Percentiles rank a stretch among this genome's conserved stretches.
These are phyloP conservation scores for Coemansia sp. DNA, from an alignment of 192 early-diverging fungal species.

Conservation along the genomic window DNA sequence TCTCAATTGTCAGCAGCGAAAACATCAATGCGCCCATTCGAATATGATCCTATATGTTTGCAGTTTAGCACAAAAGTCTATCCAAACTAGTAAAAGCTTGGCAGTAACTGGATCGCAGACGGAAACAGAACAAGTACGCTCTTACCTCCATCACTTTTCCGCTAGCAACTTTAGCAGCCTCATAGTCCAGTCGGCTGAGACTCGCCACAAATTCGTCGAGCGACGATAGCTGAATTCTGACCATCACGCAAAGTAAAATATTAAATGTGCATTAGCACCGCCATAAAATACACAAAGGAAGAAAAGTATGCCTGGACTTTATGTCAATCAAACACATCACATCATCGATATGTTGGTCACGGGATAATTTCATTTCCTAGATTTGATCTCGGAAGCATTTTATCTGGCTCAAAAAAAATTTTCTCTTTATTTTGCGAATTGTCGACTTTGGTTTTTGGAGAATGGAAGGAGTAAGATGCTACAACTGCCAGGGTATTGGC, in stretches of 20 bases:
- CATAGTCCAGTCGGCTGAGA: slow-evolving; percentile 50
- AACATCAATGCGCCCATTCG: slow-evolving; percentile 52
- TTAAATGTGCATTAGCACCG: slow-evolving; percentile 1
- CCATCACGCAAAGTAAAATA: slow-evolving; percentile 14
- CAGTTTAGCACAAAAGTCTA: slow-evolving; percentile 1
- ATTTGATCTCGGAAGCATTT: no score
- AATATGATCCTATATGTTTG: slow-evolving; percentile 38
- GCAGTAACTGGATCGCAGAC: neutral
- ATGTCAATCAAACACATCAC: no score
- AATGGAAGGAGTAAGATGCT: slow-evolving; percentile 37
- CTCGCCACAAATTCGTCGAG: slow-evolving; percentile 45
- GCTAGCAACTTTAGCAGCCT: slow-evolving; percentile 46
- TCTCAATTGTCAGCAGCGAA: slow-evolving; percentile 51
- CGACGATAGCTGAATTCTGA: slow-evolving; percentile 41
- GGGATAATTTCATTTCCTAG: no score
- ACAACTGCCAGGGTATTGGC: slow-evolving; percentile 55
- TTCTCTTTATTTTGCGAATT: no score
- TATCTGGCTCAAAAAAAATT: no score
- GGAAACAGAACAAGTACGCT: neutral
- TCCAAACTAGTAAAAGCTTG: neutral
- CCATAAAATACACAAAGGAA: slow-evolving; percentile 1
- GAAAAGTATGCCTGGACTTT: neutral
- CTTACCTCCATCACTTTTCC: slow-evolving; percentile 54
- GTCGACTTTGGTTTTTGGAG: no score
- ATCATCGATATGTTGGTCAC: no score